Conservation (phyloP, 1,284 basidiomycete species). For the Calocybe gambosa region DNA sequence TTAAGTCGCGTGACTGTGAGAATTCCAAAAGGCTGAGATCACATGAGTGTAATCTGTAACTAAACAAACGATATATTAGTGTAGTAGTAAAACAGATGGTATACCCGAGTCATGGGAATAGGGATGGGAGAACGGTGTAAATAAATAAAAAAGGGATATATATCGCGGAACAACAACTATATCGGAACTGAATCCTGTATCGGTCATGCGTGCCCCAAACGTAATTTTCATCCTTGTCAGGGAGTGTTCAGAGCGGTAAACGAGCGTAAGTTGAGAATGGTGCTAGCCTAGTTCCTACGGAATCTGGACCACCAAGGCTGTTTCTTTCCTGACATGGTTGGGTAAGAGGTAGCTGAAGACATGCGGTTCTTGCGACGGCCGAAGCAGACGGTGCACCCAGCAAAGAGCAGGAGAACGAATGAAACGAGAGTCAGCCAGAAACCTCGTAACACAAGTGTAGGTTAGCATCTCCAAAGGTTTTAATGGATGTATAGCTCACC, state of each 20-base stretch:
- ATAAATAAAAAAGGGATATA: neutral
- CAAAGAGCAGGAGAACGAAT: constrained; percentile 56
- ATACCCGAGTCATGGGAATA: neutral
- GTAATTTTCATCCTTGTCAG: no score
- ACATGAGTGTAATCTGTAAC: neutral
- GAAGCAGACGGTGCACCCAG: constrained; percentile 64
- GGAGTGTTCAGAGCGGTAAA: neutral
- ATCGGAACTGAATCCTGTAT: neutral
- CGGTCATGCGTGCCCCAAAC: neutral
- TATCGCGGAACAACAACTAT: neutral
- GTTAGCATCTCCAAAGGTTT: constrained; percentile 1
- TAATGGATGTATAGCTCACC: constrained; percentile 34
- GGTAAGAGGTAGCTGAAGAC: constrained; percentile 31
- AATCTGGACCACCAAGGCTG: constrained; percentile 18
- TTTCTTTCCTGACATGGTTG: constrained; percentile 13
- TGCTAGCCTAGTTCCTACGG: constrained; percentile 15
- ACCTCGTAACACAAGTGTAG: constrained; percentile 28
- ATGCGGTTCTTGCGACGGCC: constrained; percentile 51
- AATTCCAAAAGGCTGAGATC: neutral
- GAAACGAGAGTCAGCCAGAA: constrained; percentile 74
- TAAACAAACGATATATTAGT: neutral
- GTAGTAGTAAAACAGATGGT: neutral
- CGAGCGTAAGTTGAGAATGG: neutral
- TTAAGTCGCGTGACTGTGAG: neutral
- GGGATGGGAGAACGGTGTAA: neutral